Evolutionary conservation across 306 rosid species (phyloP), one percentile per base, ranked within the genome.

Genomic region (Fragaria ananassa): DNA sequence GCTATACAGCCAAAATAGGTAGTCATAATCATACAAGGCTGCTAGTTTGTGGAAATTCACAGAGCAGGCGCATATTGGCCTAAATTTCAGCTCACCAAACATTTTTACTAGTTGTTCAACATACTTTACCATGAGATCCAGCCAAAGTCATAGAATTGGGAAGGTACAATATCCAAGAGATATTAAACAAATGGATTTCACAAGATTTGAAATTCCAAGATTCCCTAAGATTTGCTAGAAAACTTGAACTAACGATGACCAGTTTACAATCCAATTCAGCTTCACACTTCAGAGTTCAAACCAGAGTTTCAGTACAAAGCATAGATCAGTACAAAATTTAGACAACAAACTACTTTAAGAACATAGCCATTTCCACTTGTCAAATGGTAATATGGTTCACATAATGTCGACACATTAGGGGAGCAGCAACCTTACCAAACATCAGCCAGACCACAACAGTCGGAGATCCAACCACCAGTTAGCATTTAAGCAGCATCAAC

Each of bases 351-450:
- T 3, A 29, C 14, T 47, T 14, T 6, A 70, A 25, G 39, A 70
- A 47, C 41, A 49, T 10, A 50, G 73, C 41, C 37, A 27, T 49
- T 27, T 50, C 61, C 70, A 66, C 41, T 37, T 66, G 3, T 39
- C 70, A 10, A 66, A 37, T 7, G 49, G 70, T 63, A 14, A 63
- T n/a, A 64, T 10, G 17, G 62, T 67, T 54, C 68, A 53, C 44
- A 68, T 23, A 58, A 54, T 41, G 3, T 66, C n/a, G 45, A 39
- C 71, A 66, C 31, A 51, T 76, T 42, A 35, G 65, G 53, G 66
- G 54, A 76, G 74, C 54, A 67, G 56, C 51, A 76, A 66, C 71
- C 31, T 18, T 66, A 39, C 50, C 31, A 10, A 41, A n/a, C 29
- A 66, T 39, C 71, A n/a, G 15, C 21, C 8, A 63, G 46, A 51